phyloP scores from a whole-genome alignment of 371 early-diverging fungal species.

The Mucor circinelloides region DNA sequence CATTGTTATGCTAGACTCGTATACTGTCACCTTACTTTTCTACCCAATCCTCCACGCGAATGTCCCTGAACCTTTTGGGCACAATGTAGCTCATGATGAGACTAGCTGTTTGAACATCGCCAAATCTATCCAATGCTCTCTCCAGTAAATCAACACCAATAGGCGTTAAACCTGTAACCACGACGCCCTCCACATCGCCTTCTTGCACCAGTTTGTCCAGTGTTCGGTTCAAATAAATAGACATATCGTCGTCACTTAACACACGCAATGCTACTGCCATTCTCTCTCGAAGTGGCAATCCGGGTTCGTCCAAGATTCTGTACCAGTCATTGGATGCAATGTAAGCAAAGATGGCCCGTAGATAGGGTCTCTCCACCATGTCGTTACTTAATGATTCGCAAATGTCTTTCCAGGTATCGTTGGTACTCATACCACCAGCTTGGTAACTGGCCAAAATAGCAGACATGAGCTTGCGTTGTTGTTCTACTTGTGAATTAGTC shows the following conservation, averaged over 20 bases:
- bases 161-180: constrained; percentile 74
- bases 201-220: constrained; percentile 48
- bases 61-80: constrained; percentile 63
- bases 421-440: constrained; percentile 29
- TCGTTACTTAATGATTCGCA: constrained; percentile 63
- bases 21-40: constrained; percentile 52
- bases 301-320: constrained; percentile 62
- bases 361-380: constrained; percentile 69
- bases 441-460: constrained; percentile 73
- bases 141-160: constrained; percentile 71
- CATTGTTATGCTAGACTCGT: not conserved
- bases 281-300: constrained; percentile 71
- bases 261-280: constrained; percentile 79
- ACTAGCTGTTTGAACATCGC: constrained; percentile 90
- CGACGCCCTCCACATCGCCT: constrained; percentile 76
- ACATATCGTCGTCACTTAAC: constrained; percentile 71
- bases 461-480: constrained; percentile 77
- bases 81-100: constrained; percentile 68
- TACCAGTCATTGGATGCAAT: constrained; percentile 79
- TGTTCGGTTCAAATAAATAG: constrained; percentile 51
- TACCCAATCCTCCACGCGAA: constrained; percentile 77
- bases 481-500: constrained; percentile 48
- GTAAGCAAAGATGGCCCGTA: constrained; percentile 79
- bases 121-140: constrained; percentile 80
- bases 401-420: constrained; percentile 64